Evolutionary conservation across 2,329 filamentous ascomycete genomes (phyloP).

Genomic region (Samsoniella hepiali): DNA sequence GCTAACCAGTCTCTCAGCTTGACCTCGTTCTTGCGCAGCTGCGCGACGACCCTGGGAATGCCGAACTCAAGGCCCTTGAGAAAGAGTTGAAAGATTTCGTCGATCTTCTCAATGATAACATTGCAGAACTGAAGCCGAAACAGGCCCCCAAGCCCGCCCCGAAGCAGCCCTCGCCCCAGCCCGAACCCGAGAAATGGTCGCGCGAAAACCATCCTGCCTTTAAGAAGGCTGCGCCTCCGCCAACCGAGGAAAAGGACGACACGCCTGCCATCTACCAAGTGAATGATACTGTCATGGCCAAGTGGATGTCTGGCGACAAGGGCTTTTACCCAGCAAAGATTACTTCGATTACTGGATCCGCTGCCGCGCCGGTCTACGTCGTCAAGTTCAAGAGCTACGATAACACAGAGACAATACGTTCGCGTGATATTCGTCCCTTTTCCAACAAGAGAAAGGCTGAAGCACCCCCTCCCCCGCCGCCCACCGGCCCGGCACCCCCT

Average conservation of each 20-base stretch:
- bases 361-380: conserved; percentile 85
- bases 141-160: conserved; percentile 44
- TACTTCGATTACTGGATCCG: conserved; percentile 88
- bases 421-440: conserved; percentile 79
- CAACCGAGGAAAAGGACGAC: conserved; percentile 51
- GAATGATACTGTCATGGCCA: conserved; percentile 86
- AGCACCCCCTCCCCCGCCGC: conserved; percentile 54
- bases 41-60: conserved; percentile 75
- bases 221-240: conserved; percentile 47
- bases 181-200: conserved; percentile 71
- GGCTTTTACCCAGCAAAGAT: conserved; percentile 90
- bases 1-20: conserved; percentile 50
- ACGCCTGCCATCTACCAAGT: conserved; percentile 66
- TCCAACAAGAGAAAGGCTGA: conserved; percentile 85
- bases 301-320: conserved; percentile 87
- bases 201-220: conserved; percentile 77
- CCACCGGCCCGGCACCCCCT: conserved; percentile 35
- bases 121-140: conserved; percentile 70
- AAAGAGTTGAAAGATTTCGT: conserved; percentile 81
- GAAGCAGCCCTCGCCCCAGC: conserved; percentile 46
- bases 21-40: conserved; percentile 74
- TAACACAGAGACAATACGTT: conserved; percentile 75
- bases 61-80: conserved; percentile 72
- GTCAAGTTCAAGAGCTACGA: conserved; percentile 94
- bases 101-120: conserved; percentile 71